Percentiles rank a stretch among this genome's conserved stretches.
Evolutionary conservation across 108 stramenopile genomes (phyloP).

Genomic region (Licmophora abbreviata): DNA sequence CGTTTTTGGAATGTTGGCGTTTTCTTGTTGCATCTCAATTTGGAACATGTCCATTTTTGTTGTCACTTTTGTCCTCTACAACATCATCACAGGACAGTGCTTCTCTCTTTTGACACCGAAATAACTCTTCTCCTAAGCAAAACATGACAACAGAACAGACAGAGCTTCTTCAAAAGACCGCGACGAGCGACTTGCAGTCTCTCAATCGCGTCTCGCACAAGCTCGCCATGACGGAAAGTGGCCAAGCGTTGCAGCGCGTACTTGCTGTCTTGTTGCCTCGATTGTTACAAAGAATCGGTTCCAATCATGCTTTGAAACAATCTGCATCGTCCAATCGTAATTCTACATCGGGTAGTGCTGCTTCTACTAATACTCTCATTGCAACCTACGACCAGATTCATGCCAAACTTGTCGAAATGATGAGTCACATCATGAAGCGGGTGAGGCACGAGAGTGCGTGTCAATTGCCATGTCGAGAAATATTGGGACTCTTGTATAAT

Average conservation of each 20-base stretch:
- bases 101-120: no score
- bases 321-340: background rate
- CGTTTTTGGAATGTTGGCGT: no score
- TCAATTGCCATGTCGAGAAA: slow-evolving; percentile 41
- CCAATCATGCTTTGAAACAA: slow-evolving; percentile 32
- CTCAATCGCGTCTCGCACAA: slow-evolving; percentile 68
- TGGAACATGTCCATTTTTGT: no score
- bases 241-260: slow-evolving; percentile 36
- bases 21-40: no score
- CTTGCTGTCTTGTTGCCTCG: slow-evolving; percentile 59
- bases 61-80: no score
- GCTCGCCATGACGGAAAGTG: slow-evolving; percentile 58
- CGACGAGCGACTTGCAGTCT: slow-evolving; percentile 35
- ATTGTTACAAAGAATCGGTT: slow-evolving; percentile 58
- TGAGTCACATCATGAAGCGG: slow-evolving; percentile 73
- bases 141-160: no score
- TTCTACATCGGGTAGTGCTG: background rate
- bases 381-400: slow-evolving; percentile 45
- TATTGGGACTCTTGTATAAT: slow-evolving; percentile 42
- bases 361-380: background rate
- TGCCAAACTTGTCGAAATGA: slow-evolving; percentile 58
- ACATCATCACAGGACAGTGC: no score
- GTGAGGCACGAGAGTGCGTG: slow-evolving; percentile 45
- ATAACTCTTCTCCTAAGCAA: no score
- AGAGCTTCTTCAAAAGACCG: slow-evolving; percentile 11